These are phyloP conservation scores for Magnolia kwangsiensis DNA, from an alignment of 164 flowering plant genomes.

Conservation along the genomic window DNA sequence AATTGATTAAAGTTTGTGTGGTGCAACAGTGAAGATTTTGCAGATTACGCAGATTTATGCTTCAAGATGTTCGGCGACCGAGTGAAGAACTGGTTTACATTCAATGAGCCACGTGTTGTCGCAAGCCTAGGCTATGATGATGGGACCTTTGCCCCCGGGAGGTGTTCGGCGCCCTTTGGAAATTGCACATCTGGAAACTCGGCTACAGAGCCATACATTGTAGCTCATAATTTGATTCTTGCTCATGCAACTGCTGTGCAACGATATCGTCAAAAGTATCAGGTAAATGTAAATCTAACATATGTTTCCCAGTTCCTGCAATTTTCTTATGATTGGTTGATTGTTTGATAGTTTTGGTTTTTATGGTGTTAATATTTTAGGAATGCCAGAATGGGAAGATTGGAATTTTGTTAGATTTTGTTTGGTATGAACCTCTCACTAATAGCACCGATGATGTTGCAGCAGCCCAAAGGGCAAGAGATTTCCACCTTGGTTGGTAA, in stretches of 20 bases:
- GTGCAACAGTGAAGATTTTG: slow-evolving; percentile 52
- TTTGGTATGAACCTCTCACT: slow-evolving; percentile 26
- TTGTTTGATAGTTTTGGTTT: neutral
- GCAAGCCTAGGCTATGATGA: slow-evolving; percentile 18
- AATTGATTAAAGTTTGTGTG: no score
- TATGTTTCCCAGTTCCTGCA: no score
- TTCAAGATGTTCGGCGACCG: slow-evolving; percentile 18
- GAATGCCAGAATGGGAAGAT: slow-evolving; percentile 12
- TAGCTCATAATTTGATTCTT: slow-evolving; percentile 15
- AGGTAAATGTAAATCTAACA: slow-evolving; percentile 5
- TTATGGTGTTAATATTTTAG: neutral
- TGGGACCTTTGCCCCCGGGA: slow-evolving; percentile 16
- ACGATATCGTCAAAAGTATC: slow-evolving; percentile 17
- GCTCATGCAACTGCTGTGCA: slow-evolving; percentile 24
- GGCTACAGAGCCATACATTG: slow-evolving; percentile 24
- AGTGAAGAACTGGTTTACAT: slow-evolving; percentile 24
- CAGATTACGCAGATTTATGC: slow-evolving; percentile 34
- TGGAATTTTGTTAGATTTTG: slow-evolving; percentile 22
- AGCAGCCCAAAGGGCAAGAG: slow-evolving; percentile 20
- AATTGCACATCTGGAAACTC: slow-evolving; percentile 20
- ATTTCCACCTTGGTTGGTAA: slow-evolving; percentile 21
- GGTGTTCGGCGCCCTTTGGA: slow-evolving; percentile 15
- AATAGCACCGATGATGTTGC: slow-evolving; percentile 5
- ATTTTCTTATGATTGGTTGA: neutral
- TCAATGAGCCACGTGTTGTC: slow-evolving; percentile 22